A percentile compares a stretch with the other conserved stretches of the same genome.
phyloP scores from a whole-genome alignment of 2,329 filamentous ascomycete genomes.

The Aspergillus pseudoterreus region DNA sequence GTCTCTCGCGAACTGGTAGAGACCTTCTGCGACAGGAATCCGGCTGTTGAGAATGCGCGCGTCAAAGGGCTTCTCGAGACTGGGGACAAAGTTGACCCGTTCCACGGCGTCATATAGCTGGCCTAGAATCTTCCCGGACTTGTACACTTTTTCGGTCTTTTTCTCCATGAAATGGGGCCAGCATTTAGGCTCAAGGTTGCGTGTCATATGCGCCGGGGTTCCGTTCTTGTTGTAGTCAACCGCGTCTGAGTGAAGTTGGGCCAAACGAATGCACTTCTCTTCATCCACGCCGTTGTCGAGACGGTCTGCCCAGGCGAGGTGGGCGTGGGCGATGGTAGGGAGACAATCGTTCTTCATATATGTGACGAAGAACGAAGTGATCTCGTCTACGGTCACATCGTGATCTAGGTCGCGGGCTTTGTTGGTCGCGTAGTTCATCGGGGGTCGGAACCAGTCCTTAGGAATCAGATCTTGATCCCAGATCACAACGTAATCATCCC shows the following conservation, averaged over 20 bases:
- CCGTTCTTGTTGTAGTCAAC: slow-evolving; percentile 96
- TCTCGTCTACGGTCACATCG: slow-evolving; percentile 67
- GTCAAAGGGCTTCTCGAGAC: slow-evolving; percentile 73
- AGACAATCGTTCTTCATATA: slow-evolving; percentile 92
- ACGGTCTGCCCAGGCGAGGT: slow-evolving; percentile 72
- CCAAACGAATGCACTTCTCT: slow-evolving; percentile 68
- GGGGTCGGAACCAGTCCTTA: slow-evolving; percentile 62
- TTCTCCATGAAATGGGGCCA: slow-evolving; percentile 93
- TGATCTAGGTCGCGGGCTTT: slow-evolving; percentile 54
- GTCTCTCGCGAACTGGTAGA: slow-evolving; percentile 57
- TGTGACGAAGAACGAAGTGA: slow-evolving; percentile 80
- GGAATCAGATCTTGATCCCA: slow-evolving; percentile 80
- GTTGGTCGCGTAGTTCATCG: slow-evolving; percentile 72
- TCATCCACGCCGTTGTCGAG: slow-evolving; percentile 62
- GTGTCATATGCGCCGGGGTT: slow-evolving; percentile 65
- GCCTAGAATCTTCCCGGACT: slow-evolving; percentile 70
- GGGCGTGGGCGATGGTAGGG: slow-evolving; percentile 73
- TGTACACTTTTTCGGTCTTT: slow-evolving; percentile 54
- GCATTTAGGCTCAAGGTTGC: slow-evolving; percentile 54
- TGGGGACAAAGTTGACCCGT: slow-evolving; percentile 65
- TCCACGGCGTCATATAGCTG: slow-evolving; percentile 75
- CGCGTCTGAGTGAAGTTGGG: slow-evolving; percentile 78
- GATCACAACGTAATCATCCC: slow-evolving; percentile 91
- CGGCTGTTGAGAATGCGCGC: slow-evolving; percentile 61
- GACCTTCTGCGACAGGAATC: slow-evolving; percentile 53